These are phyloP conservation scores for Auricularia sp. DNA, from an alignment of 768 basidiomycete genomes.

Conservation along the genomic window DNA sequence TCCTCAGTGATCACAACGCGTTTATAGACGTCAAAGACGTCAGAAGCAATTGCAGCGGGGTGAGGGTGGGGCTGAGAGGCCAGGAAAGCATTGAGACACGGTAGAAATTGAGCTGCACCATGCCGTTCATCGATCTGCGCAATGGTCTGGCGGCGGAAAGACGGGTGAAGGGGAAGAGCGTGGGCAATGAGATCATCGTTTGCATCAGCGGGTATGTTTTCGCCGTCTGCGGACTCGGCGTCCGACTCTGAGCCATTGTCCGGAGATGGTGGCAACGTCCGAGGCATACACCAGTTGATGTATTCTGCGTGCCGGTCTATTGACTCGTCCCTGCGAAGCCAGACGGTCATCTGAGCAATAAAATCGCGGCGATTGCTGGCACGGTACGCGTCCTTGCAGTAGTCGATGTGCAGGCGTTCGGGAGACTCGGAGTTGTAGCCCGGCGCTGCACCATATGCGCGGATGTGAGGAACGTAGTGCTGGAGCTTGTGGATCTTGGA, in stretches of 20 bases:
- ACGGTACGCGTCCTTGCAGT: slow-evolving; percentile 26
- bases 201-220: not conserved
- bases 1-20: not conserved
- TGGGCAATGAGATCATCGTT: no score
- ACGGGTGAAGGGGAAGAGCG: no score
- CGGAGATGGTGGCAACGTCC: no score
- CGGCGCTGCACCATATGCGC: slow-evolving; percentile 18
- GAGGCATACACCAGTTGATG: slow-evolving; percentile 15
- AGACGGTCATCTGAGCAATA: slow-evolving; percentile 30
- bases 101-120: not conserved
- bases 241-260: no score
- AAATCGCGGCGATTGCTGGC: slow-evolving; percentile 21
- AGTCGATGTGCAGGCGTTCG: slow-evolving; percentile 35
- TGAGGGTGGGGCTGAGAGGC: not conserved
- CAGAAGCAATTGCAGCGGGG: not conserved
- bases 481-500: slow-evolving; percentile 24
- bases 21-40: not conserved
- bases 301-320: slow-evolving; percentile 18
- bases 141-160: no score
- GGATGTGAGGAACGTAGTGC: slow-evolving; percentile 20
- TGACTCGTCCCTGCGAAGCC: slow-evolving; percentile 27
- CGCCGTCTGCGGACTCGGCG: not conserved
- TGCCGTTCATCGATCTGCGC: not conserved
- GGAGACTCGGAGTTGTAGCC: slow-evolving; percentile 26
- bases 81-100: slow-evolving; percentile 1